phyloP scores from a whole-genome alignment of 768 basidiomycete species.

The Amyloporia xantha region DNA sequence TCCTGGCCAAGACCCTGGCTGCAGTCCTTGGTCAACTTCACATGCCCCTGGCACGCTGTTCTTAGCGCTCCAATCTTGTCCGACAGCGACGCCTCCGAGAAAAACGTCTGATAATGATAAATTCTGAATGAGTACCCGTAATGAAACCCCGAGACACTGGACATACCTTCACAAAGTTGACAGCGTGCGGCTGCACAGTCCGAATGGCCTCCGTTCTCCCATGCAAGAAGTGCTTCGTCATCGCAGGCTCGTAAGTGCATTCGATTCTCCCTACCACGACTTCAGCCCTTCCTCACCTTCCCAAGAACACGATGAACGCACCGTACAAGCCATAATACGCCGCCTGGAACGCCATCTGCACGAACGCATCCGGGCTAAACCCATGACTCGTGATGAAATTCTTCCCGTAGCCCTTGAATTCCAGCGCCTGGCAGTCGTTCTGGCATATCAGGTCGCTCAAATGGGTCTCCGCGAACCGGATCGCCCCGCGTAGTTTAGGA shows the following conservation, averaged over 20 bases:
- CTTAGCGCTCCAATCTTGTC: conserved; percentile 73
- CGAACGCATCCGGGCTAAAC: conserved; percentile 95
- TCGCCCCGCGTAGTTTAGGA: conserved; percentile 76
- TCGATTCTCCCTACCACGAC: conserved; percentile 80
- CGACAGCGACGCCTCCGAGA: conserved; percentile 63
- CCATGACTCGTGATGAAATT: conserved; percentile 93
- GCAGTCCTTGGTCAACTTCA: conserved; percentile 82
- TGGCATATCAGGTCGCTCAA: conserved; percentile 96
- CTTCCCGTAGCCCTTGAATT: conserved; percentile 91
- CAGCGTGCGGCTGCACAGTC: conserved; percentile 81
- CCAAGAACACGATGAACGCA: no score
- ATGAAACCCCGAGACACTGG: no score
- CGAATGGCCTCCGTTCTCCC: conserved; percentile 94
- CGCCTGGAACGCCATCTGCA: conserved; percentile 98
- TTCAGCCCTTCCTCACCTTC: no score
- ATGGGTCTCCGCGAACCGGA: conserved; percentile 91
- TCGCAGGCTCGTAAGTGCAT: conserved; percentile 95
- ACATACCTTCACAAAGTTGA: conserved; percentile 75
- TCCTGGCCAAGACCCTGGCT: conserved; percentile 90
- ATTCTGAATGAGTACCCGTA: no score
- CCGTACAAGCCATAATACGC: conserved; percentile 92
- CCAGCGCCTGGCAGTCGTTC: conserved; percentile 92
- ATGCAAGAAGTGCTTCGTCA: conserved; percentile 95
- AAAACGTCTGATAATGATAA: conserved; percentile 83
- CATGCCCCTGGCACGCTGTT: conserved; percentile 82